Base-by-base conservation (phyloP, 352 stramenopile species). In the Globisporangium paddicum region DNA sequence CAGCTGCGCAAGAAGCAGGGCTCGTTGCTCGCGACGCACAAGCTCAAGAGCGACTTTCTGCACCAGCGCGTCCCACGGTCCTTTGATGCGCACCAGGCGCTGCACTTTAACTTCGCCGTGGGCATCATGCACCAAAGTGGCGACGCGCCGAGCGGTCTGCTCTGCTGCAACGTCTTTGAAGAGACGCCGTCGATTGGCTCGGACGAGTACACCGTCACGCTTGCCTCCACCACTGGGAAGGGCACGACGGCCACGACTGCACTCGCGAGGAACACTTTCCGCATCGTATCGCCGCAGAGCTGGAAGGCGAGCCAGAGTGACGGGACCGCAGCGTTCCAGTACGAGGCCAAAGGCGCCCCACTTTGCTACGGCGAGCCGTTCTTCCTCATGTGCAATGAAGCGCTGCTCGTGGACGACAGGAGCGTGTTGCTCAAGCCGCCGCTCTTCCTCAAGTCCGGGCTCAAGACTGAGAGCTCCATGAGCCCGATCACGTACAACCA, bases 401-500 rank as follows among this genome's bases (percentile, higher is more conserved):
- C 76, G 46, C 71, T 95, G 48, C 78, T 92, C 21, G 77, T 85
- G 28, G 86, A 93, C 55, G 74, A 88, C 59, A 72, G 79, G 66
- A 91, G 82, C 44, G 80, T 87, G 45, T 63, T 92, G 23, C 54
- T 92, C 5, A 82, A 79, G 46, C 71, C 83, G 44, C 73, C 82
- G 42, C 78, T 95, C 26, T 91, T 93, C 45, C 75, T 95, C 58
- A 90, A 91, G 67, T 91, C 86, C 0, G 79, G 72, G 5, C 65
- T 95, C 56, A 95, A 95, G 67, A 89, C 68, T 6, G 86, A 95
- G 56, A 67, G 71, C 23, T 90, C 77, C 21, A 93, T 93, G 82
- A 95, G 86, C 34, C 82, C 86, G n/a, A 87, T 95, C 54, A 85
- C 83, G 57, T 92, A 90, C 66, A 87, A 91, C 54, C 86, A 93